These are phyloP conservation scores for Kwoniella bestiolae DNA, from an alignment of 768 basidiomycete genomes.

Conservation along the genomic window DNA sequence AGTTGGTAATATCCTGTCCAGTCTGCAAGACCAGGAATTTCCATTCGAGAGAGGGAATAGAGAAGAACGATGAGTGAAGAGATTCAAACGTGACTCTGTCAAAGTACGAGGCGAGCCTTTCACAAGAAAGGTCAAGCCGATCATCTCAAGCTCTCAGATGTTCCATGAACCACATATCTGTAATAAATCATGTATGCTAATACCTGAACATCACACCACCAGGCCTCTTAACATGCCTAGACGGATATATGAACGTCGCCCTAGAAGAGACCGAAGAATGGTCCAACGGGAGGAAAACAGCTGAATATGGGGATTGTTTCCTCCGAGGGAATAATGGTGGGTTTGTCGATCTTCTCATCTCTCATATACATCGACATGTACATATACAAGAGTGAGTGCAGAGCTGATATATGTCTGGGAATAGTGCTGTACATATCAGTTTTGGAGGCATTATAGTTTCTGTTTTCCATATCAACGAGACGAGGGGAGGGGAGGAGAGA, in stretches of 20 bases:
- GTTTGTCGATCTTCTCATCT: constrained; percentile 4
- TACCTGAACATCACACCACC: background rate
- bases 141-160: background rate
- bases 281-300: constrained; percentile 82
- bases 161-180: background rate
- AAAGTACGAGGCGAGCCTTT: background rate
- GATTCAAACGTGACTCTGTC: background rate
- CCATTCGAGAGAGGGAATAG: no score
- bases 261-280: constrained; percentile 97
- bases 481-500: background rate
- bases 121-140: no score
- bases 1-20: background rate
- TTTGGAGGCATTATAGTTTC: constrained; percentile 41
- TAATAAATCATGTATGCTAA: background rate
- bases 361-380: background rate
- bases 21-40: no score
- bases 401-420: background rate
- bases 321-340: constrained; percentile 62
- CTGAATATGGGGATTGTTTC: constrained; percentile 92
- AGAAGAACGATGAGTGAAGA: background rate
- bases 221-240: constrained; percentile 93
- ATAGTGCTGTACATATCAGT: constrained; percentile 56
- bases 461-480: background rate
- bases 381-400: no score
- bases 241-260: constrained; percentile 99